Conservation (phyloP, 2,329 filamentous ascomycete species). For the Endoconidiophora laricicola region DNA sequence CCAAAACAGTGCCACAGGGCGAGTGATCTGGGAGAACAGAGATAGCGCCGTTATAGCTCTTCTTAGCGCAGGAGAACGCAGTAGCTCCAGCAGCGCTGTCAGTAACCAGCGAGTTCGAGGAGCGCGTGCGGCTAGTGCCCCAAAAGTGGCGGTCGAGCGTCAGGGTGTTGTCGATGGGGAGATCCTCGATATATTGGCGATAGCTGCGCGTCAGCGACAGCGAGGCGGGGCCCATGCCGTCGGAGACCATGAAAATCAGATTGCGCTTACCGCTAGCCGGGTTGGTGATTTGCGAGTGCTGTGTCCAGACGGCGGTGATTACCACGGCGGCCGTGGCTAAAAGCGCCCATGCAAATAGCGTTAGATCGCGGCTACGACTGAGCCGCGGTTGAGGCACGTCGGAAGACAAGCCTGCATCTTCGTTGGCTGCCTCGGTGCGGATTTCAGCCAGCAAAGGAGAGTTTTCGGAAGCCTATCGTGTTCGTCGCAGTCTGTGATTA, state of each 20-base stretch:
- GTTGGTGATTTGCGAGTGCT: conserved; percentile 37
- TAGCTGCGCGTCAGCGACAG: conserved; percentile 75
- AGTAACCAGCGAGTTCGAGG: conserved; percentile 70
- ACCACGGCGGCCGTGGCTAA: conserved; percentile 65
- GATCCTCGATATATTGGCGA: conserved; percentile 56
- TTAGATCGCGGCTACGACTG: conserved; percentile 47
- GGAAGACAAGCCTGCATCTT: conserved; percentile 19
- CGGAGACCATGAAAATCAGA: conserved; percentile 96
- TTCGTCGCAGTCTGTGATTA: not conserved
- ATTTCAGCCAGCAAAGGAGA: conserved; percentile 20
- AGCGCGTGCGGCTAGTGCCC: conserved; percentile 75
- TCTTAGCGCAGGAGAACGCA: conserved; percentile 79
- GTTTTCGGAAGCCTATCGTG: conserved; percentile 6
- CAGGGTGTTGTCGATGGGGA: conserved; percentile 61
- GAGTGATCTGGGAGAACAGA: conserved; percentile 69
- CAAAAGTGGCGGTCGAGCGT: conserved; percentile 77
- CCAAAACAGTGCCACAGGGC: conserved; percentile 81
- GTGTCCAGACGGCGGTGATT: conserved; percentile 59
- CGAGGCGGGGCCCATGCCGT: conserved; percentile 93
- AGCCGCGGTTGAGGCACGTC: not conserved
- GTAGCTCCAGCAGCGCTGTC: conserved; percentile 96
- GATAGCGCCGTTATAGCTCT: conserved; percentile 96
- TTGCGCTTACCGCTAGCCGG: conserved; percentile 55
- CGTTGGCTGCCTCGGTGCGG: conserved; percentile 19
- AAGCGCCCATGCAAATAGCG: conserved; percentile 68